Conservation (phyloP, 2,329 filamentous ascomycete species). For the Alternaria sp. region DNA sequence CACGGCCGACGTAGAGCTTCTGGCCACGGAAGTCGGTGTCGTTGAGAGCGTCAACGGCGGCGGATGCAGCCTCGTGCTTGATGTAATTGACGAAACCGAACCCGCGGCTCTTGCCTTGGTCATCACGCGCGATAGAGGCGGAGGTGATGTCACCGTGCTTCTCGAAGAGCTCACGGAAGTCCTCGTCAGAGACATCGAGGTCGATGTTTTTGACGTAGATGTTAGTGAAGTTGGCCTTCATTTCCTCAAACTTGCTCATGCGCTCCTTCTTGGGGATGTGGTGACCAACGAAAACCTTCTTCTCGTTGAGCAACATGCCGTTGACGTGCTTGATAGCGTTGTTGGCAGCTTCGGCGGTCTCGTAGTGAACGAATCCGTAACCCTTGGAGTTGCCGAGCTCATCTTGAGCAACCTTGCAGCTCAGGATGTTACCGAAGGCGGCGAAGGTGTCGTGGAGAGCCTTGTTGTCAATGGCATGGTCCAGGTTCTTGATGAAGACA, state of each 20-base stretch:
- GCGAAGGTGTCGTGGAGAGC: conserved; percentile 98
- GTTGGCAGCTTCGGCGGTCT: conserved; percentile 95
- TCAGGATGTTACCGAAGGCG: conserved; percentile 98
- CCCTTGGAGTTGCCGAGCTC: conserved; percentile 97
- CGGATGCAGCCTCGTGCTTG: conserved; percentile 84
- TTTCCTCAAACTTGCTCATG: conserved; percentile 99
- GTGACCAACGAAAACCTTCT: conserved; percentile 99
- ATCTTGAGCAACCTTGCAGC: conserved; percentile 99
- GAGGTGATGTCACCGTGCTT: conserved; percentile 94
- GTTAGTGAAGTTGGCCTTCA: conserved; percentile 99
- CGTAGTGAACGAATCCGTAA: conserved; percentile 99
- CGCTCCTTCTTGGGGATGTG: conserved; percentile 99
- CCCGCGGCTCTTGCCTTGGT: conserved; percentile 87
- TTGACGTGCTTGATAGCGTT: conserved; percentile 99
- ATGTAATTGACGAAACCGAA: conserved; percentile 97
- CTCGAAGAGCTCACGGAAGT: conserved; percentile 94
- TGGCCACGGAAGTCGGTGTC: conserved; percentile 91
- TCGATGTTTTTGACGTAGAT: conserved; percentile 99
- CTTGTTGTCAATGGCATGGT: conserved; percentile 99
- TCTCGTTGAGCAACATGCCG: conserved; percentile 99
- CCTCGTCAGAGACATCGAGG: conserved; percentile 83
- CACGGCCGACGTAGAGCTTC: conserved; percentile 96
- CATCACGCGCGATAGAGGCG: conserved; percentile 90
- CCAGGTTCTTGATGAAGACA: conserved; percentile 99
- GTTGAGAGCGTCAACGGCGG: conserved; percentile 91